Base-by-base conservation (phyloP, 192 early-diverging fungal genomes). In the Podila horticola region DNA sequence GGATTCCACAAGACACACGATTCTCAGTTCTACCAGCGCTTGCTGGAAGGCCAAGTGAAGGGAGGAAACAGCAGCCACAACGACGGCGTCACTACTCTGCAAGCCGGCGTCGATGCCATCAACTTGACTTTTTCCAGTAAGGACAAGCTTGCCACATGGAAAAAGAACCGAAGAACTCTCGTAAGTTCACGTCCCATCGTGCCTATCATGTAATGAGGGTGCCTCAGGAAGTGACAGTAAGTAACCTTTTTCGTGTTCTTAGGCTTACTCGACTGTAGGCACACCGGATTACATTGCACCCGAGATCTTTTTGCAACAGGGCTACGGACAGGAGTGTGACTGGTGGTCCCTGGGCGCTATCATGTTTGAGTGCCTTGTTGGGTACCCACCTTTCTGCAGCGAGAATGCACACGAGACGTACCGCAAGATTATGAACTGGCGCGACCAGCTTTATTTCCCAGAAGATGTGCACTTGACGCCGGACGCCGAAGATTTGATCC, bases 301-400 rank as follows among this genome's bases (percentile, higher is more conserved):
- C 12, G 98, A 99, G 85, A 96, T 97, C 41, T 97, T 99, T 79
- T 69, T 90, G 69, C 95, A 96, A 73, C 92, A 94, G 59, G 98
- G 98, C 7, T 99, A 99, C 86, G 93, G 95, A 67, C 93, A 96
- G 79, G 95, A 97, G 62, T 99, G 98, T 83, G 98, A 99, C 87
- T 99, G 96, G 95, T 99, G 98, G 98, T 97, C 96, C 11, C 82
- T 99, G 28, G 98, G 98, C 28, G 96, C 97, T 7, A 99, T 99
- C 74, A 98, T 99, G 94, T 99, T 95, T 86, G 98, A 99, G 81
- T 98, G 98, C 73, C 85, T 99, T 72, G 93, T 96, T 38, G 98
- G 98, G n/a, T 99, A 98, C 72, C 98, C 98, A 58, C 97, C 98
- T 7, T 99, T 99, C 82, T 97, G 96, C 82, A 93, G 93, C 62